Evolutionary conservation across 148 eudicot genomes (phyloP).

Genomic region (Talinum fruticosum): DNA sequence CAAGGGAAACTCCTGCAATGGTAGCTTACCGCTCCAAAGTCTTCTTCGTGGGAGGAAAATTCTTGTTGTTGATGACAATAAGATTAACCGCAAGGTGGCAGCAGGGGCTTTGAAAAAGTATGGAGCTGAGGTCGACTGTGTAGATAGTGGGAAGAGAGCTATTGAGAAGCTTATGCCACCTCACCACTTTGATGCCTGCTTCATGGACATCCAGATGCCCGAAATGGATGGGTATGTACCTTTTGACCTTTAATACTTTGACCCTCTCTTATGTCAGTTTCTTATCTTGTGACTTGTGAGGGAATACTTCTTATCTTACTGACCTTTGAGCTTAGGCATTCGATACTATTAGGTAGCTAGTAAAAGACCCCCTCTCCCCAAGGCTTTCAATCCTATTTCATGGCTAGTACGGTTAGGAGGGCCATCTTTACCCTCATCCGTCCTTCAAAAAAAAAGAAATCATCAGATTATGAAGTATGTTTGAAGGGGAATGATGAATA

Average conservation of each 20-base stretch:
- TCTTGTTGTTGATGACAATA: slow-evolving; percentile 89
- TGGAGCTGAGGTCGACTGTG: slow-evolving; percentile 90
- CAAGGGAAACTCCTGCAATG: slow-evolving; percentile 25
- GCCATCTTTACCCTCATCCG: neutral
- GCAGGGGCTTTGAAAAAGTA: slow-evolving; percentile 85
- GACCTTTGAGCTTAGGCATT: neutral
- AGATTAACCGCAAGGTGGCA: slow-evolving; percentile 81
- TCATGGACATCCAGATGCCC: slow-evolving; percentile 99
- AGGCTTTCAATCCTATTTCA: neutral
- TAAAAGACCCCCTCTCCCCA: neutral
- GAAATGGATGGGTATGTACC: slow-evolving; percentile 91
- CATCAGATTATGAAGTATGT: too few relatives aligned
- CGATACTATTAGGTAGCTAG: neutral
- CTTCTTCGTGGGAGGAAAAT: slow-evolving; percentile 78
- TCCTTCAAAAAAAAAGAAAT: too few relatives aligned
- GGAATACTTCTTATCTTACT: neutral
- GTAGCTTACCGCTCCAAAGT: slow-evolving; percentile 44
- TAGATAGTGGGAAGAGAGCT: slow-evolving; percentile 74
- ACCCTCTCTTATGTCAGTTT: neutral
- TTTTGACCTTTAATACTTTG: neutral
- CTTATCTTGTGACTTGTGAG: neutral
- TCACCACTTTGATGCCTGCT: slow-evolving; percentile 79
- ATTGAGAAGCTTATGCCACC: slow-evolving; percentile 65
- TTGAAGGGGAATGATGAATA: too few relatives aligned
- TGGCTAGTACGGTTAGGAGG: neutral